These are phyloP conservation scores for Trichoderma citrinoviride DNA, from an alignment of 2,329 filamentous ascomycete species.

Conservation along the genomic window DNA sequence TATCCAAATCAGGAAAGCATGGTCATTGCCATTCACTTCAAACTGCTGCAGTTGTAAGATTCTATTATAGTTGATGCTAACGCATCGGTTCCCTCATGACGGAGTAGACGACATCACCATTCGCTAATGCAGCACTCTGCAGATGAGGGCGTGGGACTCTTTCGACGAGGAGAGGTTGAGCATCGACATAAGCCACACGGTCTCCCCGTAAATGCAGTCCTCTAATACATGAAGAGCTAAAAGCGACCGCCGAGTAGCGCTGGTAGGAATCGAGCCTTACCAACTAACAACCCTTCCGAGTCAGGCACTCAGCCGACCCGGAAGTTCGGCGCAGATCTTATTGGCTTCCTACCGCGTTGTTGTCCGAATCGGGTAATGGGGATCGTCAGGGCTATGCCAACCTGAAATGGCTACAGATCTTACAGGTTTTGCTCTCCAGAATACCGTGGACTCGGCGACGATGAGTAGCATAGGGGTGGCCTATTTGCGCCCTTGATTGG, in stretches of 20 bases:
- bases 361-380: background rate
- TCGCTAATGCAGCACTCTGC: too few relatives aligned
- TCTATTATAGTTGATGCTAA: too few relatives aligned
- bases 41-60: background rate
- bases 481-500: background rate
- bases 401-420: background rate
- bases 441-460: background rate
- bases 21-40: background rate
- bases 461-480: background rate
- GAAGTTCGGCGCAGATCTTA: background rate
- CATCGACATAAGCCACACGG: background rate
- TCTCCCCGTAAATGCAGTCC: background rate
- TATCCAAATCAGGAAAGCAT: background rate
- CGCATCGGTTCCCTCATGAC: background rate
- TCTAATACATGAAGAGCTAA: too few relatives aligned
- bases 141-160: background rate
- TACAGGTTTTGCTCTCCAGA: background rate
- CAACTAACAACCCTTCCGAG: too few relatives aligned
- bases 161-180: background rate
- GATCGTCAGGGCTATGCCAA: background rate
- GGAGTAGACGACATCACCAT: background rate
- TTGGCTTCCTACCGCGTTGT: slow-evolving; percentile 1
- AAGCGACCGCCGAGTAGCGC: too few relatives aligned
- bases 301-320: background rate
- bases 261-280: too few relatives aligned